phyloP scores from a whole-genome alignment of 208 protist genomes.

The Trypanosoma lewisi region DNA sequence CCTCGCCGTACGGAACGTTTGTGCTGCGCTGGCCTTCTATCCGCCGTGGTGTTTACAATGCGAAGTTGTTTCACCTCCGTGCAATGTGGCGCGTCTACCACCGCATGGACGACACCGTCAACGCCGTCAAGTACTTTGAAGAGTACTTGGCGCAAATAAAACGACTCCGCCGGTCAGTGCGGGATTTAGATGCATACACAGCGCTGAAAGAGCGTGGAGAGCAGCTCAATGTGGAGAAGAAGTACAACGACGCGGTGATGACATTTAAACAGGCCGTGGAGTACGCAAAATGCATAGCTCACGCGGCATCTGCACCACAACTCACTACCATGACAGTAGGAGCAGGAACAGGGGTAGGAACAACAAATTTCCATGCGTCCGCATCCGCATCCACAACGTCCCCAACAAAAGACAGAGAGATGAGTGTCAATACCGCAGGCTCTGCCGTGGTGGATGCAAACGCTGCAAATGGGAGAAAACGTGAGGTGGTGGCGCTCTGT shows the following conservation, averaged over 20 bases:
- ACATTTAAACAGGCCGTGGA: conserved; percentile 58
- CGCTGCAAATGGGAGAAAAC: conserved; percentile 4
- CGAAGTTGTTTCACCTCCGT: conserved; percentile 51
- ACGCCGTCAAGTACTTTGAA: conserved; percentile 63
- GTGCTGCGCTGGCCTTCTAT: conserved; percentile 70
- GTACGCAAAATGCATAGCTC: conserved; percentile 32
- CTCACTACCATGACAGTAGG: not conserved
- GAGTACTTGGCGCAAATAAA: conserved; percentile 57
- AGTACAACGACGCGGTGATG: conserved; percentile 47
- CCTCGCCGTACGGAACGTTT: conserved; percentile 33
- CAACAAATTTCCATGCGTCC: too few species aligned
- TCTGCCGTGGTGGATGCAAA: not conserved
- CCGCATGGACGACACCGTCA: conserved; percentile 43
- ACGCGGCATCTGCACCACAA: not conserved
- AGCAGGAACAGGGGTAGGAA: not conserved
- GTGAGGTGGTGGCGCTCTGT: conserved; percentile 58
- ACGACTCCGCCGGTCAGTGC: conserved; percentile 31
- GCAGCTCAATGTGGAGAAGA: conserved; percentile 62
- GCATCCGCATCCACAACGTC: too few species aligned
- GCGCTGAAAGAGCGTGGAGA: conserved; percentile 75
- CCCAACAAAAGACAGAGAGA: too few species aligned
- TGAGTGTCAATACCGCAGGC: not conserved
- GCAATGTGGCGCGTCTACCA: conserved; percentile 68
- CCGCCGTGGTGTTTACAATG: conserved; percentile 50
- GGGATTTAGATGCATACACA: conserved; percentile 52